Evolutionary conservation across 495 filamentous ascomycete genomes (phyloP).

Genomic region (Annulohypoxylon bovei): DNA sequence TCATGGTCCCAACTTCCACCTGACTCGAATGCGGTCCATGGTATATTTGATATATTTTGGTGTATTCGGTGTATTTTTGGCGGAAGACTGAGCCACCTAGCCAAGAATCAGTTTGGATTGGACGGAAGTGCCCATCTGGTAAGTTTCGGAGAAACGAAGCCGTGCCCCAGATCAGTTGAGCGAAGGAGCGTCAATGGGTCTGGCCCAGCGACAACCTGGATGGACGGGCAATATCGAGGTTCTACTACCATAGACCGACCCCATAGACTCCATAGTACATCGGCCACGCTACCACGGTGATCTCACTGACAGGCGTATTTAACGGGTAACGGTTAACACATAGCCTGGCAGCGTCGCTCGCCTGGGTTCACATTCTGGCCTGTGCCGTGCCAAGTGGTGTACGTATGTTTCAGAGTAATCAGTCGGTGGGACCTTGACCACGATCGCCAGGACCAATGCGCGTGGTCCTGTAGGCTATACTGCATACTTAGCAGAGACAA

Average conservation of each 20-base stretch:
- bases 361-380: conserved; percentile 25
- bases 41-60: neutral
- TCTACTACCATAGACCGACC: conserved; percentile 12
- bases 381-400: conserved; percentile 40
- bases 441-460: conserved; percentile 49
- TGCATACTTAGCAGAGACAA: conserved; percentile 13
- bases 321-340: neutral
- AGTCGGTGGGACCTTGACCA: conserved; percentile 26
- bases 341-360: neutral
- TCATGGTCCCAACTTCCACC: conserved; percentile 30
- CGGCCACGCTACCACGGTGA: conserved; percentile 24
- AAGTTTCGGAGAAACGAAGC: conserved; percentile 46
- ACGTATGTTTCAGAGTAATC: conserved; percentile 44
- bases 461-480: conserved; percentile 19
- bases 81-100: conserved; percentile 25
- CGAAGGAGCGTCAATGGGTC: conserved; percentile 23
- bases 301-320: conserved; percentile 19
- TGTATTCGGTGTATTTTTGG: conserved; percentile 11
- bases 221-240: conserved; percentile 38
- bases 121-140: conserved; percentile 40
- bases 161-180: conserved; percentile 41
- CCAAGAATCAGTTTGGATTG: conserved; percentile 31
- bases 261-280: conserved; percentile 18
- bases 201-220: conserved; percentile 35
- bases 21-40: conserved; percentile 28